phyloP scores from a whole-genome alignment of 805 yeast genomes.

The Yamadazyma olivae region DNA sequence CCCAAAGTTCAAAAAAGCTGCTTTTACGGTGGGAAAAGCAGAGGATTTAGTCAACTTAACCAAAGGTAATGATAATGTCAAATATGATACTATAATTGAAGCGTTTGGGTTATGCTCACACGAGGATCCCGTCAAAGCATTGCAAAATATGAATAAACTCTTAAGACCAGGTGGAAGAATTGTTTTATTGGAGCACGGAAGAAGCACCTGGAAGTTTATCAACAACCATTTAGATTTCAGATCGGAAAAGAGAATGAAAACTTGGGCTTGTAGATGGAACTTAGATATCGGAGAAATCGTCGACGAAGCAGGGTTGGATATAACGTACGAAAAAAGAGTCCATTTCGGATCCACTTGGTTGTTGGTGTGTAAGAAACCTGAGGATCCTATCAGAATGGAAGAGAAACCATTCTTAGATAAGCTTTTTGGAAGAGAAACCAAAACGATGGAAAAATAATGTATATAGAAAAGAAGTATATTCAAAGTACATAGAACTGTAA shows the following conservation, averaged over 20 bases:
- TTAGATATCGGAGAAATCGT: constrained; percentile 86
- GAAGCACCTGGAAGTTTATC: constrained; percentile 75
- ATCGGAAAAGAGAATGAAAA: constrained; percentile 77
- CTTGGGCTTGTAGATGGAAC: constrained; percentile 99
- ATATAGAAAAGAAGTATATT: neutral
- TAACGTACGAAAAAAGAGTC: constrained; percentile 73
- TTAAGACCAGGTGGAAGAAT: constrained; percentile 90
- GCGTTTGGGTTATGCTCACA: constrained; percentile 97
- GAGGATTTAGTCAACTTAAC: constrained; percentile 71
- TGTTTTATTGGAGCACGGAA: constrained; percentile 86
- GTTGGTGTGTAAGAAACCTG: constrained; percentile 71
- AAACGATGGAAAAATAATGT: constrained; percentile 15
- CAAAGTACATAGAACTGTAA: constrained; percentile 4
- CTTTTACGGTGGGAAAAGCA: constrained; percentile 87
- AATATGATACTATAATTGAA: constrained; percentile 89
- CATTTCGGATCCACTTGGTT: constrained; percentile 95
- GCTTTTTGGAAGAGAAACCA: constrained; percentile 35
- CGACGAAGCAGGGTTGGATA: constrained; percentile 77
- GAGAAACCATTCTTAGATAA: constrained; percentile 42
- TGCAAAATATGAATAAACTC: constrained; percentile 67
- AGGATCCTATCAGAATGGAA: constrained; percentile 49
- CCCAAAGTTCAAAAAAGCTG: constrained; percentile 69
- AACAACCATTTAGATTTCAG: constrained; percentile 79
- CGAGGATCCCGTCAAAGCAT: constrained; percentile 82
- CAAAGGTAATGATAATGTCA: constrained; percentile 33